Evolutionary conservation across 495 filamentous ascomycete genomes (phyloP).

Genomic region (Bryoglossum gracile): DNA sequence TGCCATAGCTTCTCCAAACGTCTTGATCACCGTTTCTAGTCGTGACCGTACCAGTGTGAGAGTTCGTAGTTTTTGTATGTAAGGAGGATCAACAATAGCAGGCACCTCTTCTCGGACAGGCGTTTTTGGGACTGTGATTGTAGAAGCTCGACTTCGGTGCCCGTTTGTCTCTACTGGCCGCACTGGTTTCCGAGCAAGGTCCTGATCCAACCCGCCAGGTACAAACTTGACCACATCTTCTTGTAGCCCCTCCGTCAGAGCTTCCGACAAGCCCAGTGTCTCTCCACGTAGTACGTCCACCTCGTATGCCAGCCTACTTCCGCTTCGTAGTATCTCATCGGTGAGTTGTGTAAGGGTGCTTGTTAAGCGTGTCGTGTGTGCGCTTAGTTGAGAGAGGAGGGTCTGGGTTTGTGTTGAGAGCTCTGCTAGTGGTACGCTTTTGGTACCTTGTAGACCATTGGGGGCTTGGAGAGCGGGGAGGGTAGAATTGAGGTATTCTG

Average conservation of each 20-base stretch:
- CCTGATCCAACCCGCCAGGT: constrained; percentile 39
- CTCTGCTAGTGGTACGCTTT: constrained; percentile 61
- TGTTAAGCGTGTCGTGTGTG: constrained; percentile 80
- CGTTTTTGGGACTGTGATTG: constrained; percentile 17
- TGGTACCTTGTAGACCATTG: constrained; percentile 28
- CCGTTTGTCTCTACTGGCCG: constrained; percentile 7
- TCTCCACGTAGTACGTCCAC: constrained; percentile 90
- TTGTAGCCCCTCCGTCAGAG: constrained; percentile 61
- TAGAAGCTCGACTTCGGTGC: constrained; percentile 16
- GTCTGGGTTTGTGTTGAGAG: constrained; percentile 76
- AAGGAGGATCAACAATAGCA: constrained; percentile 49
- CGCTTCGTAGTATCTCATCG: constrained; percentile 86
- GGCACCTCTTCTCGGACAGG: constrained; percentile 17
- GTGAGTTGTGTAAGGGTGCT: constrained; percentile 78
- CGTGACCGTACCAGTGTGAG: constrained; percentile 72
- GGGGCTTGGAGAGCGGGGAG: constrained; percentile 56
- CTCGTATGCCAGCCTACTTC: constrained; percentile 83
- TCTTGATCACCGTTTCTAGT: constrained; percentile 77
- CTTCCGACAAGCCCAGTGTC: constrained; percentile 65
- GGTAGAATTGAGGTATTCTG: constrained; percentile 70
- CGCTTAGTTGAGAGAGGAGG: constrained; percentile 75
- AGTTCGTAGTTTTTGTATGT: constrained; percentile 72
- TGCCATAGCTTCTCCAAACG: constrained; percentile 88
- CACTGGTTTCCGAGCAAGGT: constrained; percentile 8
- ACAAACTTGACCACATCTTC: constrained; percentile 66